Base-by-base conservation (phyloP, 2,329 filamentous ascomycete genomes). In the Colletotrichum noveboracense region DNA sequence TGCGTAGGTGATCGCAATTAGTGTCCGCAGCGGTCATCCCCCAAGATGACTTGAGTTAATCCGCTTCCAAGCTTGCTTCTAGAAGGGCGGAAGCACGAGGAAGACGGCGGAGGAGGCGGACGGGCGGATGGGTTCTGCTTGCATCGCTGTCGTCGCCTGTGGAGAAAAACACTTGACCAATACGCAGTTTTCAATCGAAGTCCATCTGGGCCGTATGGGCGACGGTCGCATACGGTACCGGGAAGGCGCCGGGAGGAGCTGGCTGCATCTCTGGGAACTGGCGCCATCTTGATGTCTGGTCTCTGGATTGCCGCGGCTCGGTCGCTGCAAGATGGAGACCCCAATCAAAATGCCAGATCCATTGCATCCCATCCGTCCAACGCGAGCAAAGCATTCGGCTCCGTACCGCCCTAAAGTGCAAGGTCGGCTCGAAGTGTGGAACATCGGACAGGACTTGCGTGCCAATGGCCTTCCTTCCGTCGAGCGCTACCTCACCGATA, bases 21-120 rank as follows among this genome's bases (percentile, higher is more conserved):
- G 55, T 67, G 38, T 18, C 38, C 36, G 69, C 55, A 72, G 69
- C 73, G 69, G 73, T 64, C 69, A 64, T 72, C 73, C 73, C n/a
- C 30, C 62, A 36, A 52, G 36, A 7, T 48, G 30, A 30, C 70
- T 24, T 24, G 32, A 61, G n/a, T 61, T 24, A 62, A 72, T 38
- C 43, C 32, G 58, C 58, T 65, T 34, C 34, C 26, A 65, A 38
- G 36, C 36, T 55, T 48, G 56, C 70, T 75, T 75, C 73, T 75
- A 75, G 73, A 75, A 73, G 70, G 69, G 56, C 58, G 64, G 34
- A 68, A 60, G 55, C 66, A 58, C 21, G 52, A 56, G 30, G 66
- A 36, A 68, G 48, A 55, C 65, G 26, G 71, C 67, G 67, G 67
- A 58, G 62, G 34, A 26, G 36, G 60, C 55, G 52, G 58, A 55